Evolutionary conservation across 1,139 yeast genomes (phyloP).

Genomic region (Debaryomyces coudertii): DNA sequence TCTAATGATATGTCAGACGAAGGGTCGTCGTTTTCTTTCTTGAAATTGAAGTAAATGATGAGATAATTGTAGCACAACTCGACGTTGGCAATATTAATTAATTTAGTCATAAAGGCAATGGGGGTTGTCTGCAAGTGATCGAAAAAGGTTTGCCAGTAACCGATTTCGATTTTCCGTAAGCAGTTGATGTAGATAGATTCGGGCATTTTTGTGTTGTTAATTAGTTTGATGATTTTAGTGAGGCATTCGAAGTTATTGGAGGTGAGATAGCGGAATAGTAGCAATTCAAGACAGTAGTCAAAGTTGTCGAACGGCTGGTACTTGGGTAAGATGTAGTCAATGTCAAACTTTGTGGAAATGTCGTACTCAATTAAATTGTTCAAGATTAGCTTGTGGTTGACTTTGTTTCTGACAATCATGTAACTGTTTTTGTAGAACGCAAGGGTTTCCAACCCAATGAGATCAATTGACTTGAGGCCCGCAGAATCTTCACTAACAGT

Average conservation of each 20-base stretch:
- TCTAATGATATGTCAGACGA: conserved; percentile 24
- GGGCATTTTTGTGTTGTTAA: conserved; percentile 30
- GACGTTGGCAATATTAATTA: conserved; percentile 38
- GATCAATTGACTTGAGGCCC: conserved; percentile 23
- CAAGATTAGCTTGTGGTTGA: conserved; percentile 37
- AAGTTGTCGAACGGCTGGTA: conserved; percentile 37
- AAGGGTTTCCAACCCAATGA: conserved; percentile 39
- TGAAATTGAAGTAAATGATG: conserved; percentile 46
- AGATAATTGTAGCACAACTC: conserved; percentile 47
- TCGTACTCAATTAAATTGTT: conserved; percentile 45
- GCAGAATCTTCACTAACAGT: conserved; percentile 11
- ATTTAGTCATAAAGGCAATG: conserved; percentile 39
- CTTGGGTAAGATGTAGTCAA: conserved; percentile 25
- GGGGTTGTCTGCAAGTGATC: conserved; percentile 40
- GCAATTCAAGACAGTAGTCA: conserved; percentile 43
- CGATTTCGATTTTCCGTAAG: conserved; percentile 46
- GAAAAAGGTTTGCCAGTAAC: conserved; percentile 45
- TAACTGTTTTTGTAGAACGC: conserved; percentile 23
- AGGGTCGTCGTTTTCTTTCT: conserved; percentile 33
- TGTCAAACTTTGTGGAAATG: conserved; percentile 26
- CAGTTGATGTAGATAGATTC: conserved; percentile 45
- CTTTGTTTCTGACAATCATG: conserved; percentile 26
- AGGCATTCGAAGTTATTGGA: conserved; percentile 18
- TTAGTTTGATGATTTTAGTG: conserved; percentile 31
- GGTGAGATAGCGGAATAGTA: conserved; percentile 40